Conservation (phyloP, 345 rosid genomes). For the Noccaea bulbosa region DNA sequence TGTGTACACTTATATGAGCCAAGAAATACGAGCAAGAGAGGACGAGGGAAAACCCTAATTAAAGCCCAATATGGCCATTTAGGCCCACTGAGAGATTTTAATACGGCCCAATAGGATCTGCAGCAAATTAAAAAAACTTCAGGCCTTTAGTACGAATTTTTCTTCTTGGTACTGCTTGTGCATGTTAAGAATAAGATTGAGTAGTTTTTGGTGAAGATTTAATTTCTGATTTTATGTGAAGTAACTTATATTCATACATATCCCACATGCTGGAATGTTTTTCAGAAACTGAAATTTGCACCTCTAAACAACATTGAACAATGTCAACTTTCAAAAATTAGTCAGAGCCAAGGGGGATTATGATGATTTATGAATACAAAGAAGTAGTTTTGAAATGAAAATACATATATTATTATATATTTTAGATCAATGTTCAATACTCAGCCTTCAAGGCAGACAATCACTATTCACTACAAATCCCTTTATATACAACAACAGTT, state of each 20-base stretch:
- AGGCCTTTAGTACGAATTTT: background rate
- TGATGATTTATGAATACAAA: background rate
- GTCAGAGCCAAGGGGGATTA: background rate
- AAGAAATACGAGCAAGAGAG: background rate
- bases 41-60: slow-evolving; percentile 17
- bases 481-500: slow-evolving; percentile 21
- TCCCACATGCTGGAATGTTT: too few species aligned
- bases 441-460: slow-evolving; percentile 25
- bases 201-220: too few species aligned
- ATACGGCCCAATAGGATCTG: background rate
- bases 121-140: background rate
- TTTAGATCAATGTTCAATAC: slow-evolving; percentile 8
- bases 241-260: too few species aligned
- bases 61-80: slow-evolving; percentile 1
- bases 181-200: too few species aligned
- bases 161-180: too few species aligned
- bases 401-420: background rate
- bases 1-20: background rate
- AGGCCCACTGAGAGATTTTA: background rate
- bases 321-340: background rate
- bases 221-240: too few species aligned
- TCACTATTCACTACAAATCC: slow-evolving; percentile 26
- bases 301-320: background rate
- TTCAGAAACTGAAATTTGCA: too few species aligned
- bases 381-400: background rate